Evolutionary conservation across 305 asterid genomes (phyloP), one percentile per base, ranked within the genome.

Genomic region (Petunia hybrid): DNA sequence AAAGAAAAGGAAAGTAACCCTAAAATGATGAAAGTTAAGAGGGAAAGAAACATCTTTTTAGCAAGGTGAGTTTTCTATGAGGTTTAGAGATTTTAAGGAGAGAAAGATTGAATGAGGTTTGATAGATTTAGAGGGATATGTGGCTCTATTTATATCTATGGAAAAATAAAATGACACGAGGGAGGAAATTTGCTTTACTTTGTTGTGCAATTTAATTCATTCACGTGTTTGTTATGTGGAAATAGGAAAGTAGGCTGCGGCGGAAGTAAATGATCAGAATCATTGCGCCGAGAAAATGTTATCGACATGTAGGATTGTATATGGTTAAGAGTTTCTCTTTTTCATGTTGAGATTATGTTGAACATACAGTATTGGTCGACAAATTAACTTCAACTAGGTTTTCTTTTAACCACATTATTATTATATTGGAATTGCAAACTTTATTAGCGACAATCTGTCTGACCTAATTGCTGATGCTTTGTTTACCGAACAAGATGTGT

Each of bases 181-280:
- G 5, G 60, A 43, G 5, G 2, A 65, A 13, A 42, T 41, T 22
- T 67, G 55, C 39, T 38, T 4, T 9, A 45, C 76, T 67, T 41
- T 35, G 8, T 16, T 69, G 22, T n/a, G 73, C 35, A 65, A 43
- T 8, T 16, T 43, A 14, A 69, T 22, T 22, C 31, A 22, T 22
- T 22, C 77, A 70, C 77, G 77, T 70, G n/a, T 0, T 70, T 45
- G 6, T 71, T 71, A 38, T 48, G 77, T 6, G 31, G 43, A 46
- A 57, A 57, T 57, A 13, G 62, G 55, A 46, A 71, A 5, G 77
- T 46, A 31, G 61, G 77, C 77, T 71, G 62, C 31, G 62, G 62
- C 22, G 16, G 78, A 48, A 12, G 12, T 39, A 22, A 22, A 22
- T 46, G 46, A 13, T 31, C 6, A 46, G 40, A 10, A 46, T n/a